Evolutionary conservation across 352 stramenopile genomes (phyloP).

Genomic region (Pythium insidiosum): DNA sequence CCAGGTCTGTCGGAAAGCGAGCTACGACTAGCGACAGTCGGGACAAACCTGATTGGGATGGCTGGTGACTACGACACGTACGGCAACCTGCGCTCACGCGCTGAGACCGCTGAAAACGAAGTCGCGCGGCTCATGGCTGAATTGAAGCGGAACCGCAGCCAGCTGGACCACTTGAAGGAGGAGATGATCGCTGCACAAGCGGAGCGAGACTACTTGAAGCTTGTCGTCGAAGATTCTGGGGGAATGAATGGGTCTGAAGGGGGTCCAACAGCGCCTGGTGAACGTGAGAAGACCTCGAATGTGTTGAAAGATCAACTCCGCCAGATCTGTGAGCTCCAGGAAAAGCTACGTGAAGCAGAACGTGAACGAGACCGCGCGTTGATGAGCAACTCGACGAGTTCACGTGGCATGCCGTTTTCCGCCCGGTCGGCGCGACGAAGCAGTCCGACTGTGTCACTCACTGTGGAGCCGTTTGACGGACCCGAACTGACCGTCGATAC

Average conservation of each 20-base stretch:
- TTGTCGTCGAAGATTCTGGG: constrained; percentile 55
- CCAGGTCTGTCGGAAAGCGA: constrained; percentile 75
- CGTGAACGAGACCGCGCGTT: constrained; percentile 54
- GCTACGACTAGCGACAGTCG: constrained; percentile 50
- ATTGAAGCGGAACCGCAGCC: constrained; percentile 67
- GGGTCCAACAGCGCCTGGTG: constrained; percentile 7
- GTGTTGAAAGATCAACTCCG: constrained; percentile 73
- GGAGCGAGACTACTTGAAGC: constrained; percentile 66
- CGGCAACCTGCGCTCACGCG: constrained; percentile 52
- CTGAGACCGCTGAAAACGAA: constrained; percentile 77
- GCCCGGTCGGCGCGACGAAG: too few relatives aligned
- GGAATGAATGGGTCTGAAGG: constrained; percentile 5
- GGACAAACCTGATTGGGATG: constrained; percentile 58
- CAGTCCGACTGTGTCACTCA: too few relatives aligned
- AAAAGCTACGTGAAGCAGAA: constrained; percentile 62
- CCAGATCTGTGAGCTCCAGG: constrained; percentile 72
- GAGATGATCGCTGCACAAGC: constrained; percentile 83
- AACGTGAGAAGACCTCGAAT: constrained; percentile 51
- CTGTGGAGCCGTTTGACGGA: constrained; percentile 17
- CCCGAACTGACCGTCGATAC: constrained; percentile 51
- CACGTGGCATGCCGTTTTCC: constrained; percentile 11
- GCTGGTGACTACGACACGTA: constrained; percentile 72
- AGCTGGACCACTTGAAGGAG: constrained; percentile 76
- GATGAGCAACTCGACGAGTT: constrained; percentile 21
- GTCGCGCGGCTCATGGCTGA: constrained; percentile 63